Evolutionary conservation across 2,329 filamentous ascomycete species (phyloP), one percentile per base, ranked within the genome.

Genomic region (Ophiosphaerella korrae): DNA sequence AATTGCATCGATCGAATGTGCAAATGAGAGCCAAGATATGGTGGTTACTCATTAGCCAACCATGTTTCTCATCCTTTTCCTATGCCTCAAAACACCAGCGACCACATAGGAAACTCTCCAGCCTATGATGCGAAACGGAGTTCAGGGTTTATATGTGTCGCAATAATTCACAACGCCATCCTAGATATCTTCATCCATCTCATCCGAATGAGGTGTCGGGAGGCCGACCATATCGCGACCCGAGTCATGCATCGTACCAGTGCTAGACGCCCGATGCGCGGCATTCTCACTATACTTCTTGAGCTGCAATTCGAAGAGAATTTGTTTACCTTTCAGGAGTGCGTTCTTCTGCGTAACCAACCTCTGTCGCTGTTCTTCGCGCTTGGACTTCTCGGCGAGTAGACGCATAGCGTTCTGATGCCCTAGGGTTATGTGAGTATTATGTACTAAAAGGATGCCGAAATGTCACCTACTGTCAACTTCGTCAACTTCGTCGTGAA

Each of bases 401-500:
- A 65, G 52, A 12, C 32, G 38, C 3, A 54, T 48, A 0, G 62
- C 62, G 16, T 53, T 58, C 1, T 41, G 34, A 3, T 54, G 37
- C 3, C 55, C 56, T 60, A 14, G 4, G 7, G 11, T 1, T 29
- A n/a, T 21, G 29, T 58, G 37, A 56, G 53, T 35, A 36, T 29
- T 29, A 11, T 29, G 6, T 29, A 31, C 23, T 0, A 38, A 33
- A 24, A 24, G 7, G 18, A 26, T 13, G 29, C 8, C 5, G 21
- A 8, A 4, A 39, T 39, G 3, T 54, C 21, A 42, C 65, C 34
- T 52, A 64, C 66, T 64, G 23, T 66, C 47, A 1, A 52, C 24
- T 1, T 51, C 65, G 23, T 66, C 47, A 1, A 52, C 24, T 1
- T 51, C 57, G 7, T 65, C 60, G 11, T 52, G 46, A 8, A 71